Evolutionary conservation across 2,329 filamentous ascomycete genomes (phyloP).

Genomic region (Dactylellina cionopaga): DNA sequence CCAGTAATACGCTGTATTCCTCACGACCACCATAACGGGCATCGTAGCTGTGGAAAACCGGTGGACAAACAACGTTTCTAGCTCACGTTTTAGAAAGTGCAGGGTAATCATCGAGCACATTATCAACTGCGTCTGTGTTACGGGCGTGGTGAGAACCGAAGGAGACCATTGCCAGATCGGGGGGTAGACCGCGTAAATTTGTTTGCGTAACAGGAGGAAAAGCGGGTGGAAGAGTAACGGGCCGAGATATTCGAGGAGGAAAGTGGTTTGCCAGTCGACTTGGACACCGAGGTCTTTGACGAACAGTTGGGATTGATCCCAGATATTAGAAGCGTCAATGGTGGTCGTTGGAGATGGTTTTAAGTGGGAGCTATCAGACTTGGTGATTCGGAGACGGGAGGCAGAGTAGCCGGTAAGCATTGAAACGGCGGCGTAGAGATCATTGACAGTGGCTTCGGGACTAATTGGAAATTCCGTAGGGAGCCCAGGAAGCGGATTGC

Average conservation of each 20-base stretch:
- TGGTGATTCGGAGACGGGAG: constrained; percentile 72
- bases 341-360: constrained; percentile 17
- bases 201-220: constrained; percentile 74
- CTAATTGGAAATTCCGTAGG: constrained; percentile 38
- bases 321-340: constrained; percentile 65
- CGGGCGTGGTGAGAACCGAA: constrained; percentile 64
- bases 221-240: constrained; percentile 84
- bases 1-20: constrained; percentile 97
- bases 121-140: constrained; percentile 77
- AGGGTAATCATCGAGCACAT: constrained; percentile 77
- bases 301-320: constrained; percentile 72
- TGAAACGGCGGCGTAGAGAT: constrained; percentile 69
- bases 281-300: constrained; percentile 97
- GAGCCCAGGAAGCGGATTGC: constrained; percentile 44
- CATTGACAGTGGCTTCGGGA: constrained; percentile 58
- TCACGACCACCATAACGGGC: constrained; percentile 89
- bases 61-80: constrained; percentile 93
- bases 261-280: constrained; percentile 91
- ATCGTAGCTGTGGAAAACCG: constrained; percentile 95
- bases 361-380: constrained; percentile 67
- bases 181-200: constrained; percentile 73
- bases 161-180: constrained; percentile 60
- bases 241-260: constrained; percentile 92
- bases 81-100: constrained; percentile 94
- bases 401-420: constrained; percentile 67